Evolutionary conservation across 2,329 filamentous ascomycete species (phyloP).

Genomic region (Paramyrothecium roridum): DNA sequence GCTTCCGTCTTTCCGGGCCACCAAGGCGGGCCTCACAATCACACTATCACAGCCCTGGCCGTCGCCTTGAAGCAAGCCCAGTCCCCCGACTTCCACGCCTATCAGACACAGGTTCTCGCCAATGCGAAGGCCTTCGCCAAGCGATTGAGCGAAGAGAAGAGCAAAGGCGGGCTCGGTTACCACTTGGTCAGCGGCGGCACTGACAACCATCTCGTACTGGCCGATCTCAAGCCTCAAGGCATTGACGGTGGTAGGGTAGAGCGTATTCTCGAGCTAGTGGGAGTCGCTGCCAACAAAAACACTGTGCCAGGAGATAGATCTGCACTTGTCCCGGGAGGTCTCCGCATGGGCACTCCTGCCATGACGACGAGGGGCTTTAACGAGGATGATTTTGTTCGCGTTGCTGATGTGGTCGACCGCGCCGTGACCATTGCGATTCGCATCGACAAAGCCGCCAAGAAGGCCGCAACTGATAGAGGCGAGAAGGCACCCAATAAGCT

Average conservation of each 20-base stretch:
- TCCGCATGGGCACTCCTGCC: constrained; percentile 91
- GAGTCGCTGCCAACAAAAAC: constrained; percentile 99
- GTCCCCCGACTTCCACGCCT: constrained; percentile 83
- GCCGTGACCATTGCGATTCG: constrained; percentile 76
- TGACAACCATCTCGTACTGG: constrained; percentile 92
- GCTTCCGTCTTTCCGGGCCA: constrained; percentile 96
- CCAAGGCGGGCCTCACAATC: constrained; percentile 97
- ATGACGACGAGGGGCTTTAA: constrained; percentile 97
- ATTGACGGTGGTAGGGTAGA: constrained; percentile 90
- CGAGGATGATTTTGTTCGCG: constrained; percentile 81
- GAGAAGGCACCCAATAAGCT: constrained; percentile 64
- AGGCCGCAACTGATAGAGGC: constrained; percentile 63
- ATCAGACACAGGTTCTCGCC: constrained; percentile 84
- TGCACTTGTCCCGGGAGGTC: constrained; percentile 85
- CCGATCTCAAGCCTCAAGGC: constrained; percentile 84
- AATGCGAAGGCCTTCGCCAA: constrained; percentile 87
- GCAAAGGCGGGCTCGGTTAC: constrained; percentile 77
- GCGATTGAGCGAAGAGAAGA: constrained; percentile 63
- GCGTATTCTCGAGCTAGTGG: constrained; percentile 84
- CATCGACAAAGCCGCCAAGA: constrained; percentile 69
- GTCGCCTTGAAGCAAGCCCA: constrained; percentile 94
- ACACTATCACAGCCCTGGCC: constrained; percentile 93
- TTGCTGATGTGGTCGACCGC: constrained; percentile 82
- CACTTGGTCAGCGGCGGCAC: constrained; percentile 91
- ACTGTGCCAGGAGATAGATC: constrained; percentile 94